A percentile compares a stretch with the other conserved stretches of the same genome.
Evolutionary conservation across 179 eudicot genomes (phyloP).

Genomic region (Dionaea muscipula): DNA sequence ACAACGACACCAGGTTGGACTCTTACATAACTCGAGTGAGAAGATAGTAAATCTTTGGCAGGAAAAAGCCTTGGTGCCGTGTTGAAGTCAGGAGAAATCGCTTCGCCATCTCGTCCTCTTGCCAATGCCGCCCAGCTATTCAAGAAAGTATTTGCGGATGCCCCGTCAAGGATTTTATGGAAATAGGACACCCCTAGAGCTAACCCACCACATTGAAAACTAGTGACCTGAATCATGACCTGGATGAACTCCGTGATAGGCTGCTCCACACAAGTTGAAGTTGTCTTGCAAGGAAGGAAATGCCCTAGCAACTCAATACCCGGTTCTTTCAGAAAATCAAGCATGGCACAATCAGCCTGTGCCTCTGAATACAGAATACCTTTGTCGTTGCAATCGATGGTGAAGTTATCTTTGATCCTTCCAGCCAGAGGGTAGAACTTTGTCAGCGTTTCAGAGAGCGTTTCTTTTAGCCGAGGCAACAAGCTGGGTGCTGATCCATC

Average conservation of each 20-base stretch:
- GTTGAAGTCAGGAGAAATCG: conserved; percentile 6
- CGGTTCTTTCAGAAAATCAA: conserved; percentile 1
- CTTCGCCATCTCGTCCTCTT: conserved; percentile 1
- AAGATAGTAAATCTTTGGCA: not conserved
- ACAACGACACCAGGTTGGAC: not conserved
- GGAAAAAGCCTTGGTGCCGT: conserved; percentile 5
- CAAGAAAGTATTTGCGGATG: conserved; percentile 8
- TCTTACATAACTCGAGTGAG: not conserved
- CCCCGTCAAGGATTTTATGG: conserved; percentile 10
- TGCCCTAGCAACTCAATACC: conserved; percentile 2
- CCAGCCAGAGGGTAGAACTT: conserved; percentile 24
- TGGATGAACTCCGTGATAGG: conserved; percentile 5
- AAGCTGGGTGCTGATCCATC: not conserved
- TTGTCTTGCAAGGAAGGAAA: not conserved
- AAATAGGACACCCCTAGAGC: conserved; percentile 5
- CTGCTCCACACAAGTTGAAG: not conserved
- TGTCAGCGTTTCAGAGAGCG: conserved; percentile 17
- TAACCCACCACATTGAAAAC: conserved; percentile 13
- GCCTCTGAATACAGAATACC: conserved; percentile 14
- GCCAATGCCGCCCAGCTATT: conserved; percentile 5
- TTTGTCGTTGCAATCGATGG: conserved; percentile 13
- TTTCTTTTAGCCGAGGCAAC: conserved; percentile 1
- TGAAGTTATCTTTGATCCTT: conserved; percentile 1
- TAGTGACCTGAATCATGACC: conserved; percentile 7
- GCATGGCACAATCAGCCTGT: conserved; percentile 5